Evolutionary conservation across 2,329 filamentous ascomycete species (phyloP).

Genomic region (Talaromyces sp.): DNA sequence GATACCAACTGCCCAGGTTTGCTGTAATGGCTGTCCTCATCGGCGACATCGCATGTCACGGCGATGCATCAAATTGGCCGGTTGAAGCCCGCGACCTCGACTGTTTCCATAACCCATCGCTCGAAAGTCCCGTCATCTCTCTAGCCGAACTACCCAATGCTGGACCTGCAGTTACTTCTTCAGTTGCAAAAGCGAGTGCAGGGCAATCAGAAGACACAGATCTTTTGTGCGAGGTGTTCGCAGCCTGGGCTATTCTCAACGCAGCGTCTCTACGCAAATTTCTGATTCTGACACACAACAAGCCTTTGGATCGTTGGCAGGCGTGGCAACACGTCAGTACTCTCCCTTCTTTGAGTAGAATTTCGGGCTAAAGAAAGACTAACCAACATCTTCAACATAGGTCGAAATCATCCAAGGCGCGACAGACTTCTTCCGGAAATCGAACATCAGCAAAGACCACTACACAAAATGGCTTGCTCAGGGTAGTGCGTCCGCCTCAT

Average conservation of each 20-base stretch:
- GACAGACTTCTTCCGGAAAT: slow-evolving; percentile 15
- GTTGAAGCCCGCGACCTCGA: slow-evolving; percentile 23
- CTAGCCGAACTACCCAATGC: slow-evolving; percentile 24
- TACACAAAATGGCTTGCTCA: slow-evolving; percentile 15
- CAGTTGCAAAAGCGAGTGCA: slow-evolving; percentile 23
- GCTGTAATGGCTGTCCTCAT: slow-evolving; percentile 31
- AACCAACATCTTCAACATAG: background rate
- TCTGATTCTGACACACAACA: slow-evolving; percentile 27
- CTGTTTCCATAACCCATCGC: slow-evolving; percentile 23
- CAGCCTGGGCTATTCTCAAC: slow-evolving; percentile 36
- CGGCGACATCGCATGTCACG: slow-evolving; percentile 24
- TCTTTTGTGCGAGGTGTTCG: slow-evolving; percentile 39
- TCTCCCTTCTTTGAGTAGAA: background rate
- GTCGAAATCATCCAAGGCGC: slow-evolving; percentile 12
- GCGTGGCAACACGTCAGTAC: slow-evolving; percentile 30
- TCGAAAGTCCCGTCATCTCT: slow-evolving; percentile 31
- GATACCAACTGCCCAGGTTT: slow-evolving; percentile 21
- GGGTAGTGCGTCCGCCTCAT: background rate
- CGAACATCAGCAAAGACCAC: slow-evolving; percentile 6
- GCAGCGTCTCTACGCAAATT: slow-evolving; percentile 33
- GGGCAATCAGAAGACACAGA: slow-evolving; percentile 31
- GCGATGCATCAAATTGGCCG: slow-evolving; percentile 15
- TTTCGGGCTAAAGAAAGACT: background rate
- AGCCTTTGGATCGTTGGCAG: slow-evolving; percentile 28
- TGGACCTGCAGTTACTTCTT: background rate